phyloP scores from a whole-genome alignment of 2,329 filamentous ascomycete species.

The Phaeosphaeriaceae sp. region DNA sequence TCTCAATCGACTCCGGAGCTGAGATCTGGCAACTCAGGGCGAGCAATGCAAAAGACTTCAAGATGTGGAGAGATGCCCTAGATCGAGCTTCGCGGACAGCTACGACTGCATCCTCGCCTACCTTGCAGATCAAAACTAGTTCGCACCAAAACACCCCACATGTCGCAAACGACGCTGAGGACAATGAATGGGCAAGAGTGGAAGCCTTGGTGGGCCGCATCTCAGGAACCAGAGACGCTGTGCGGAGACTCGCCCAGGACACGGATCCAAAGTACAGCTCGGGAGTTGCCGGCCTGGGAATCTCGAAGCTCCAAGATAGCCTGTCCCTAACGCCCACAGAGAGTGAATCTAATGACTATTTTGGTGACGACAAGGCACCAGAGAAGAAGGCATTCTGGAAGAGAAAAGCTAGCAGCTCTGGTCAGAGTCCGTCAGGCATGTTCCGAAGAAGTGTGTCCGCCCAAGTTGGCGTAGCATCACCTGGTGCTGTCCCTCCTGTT shows the following conservation, averaged over 20 bases:
- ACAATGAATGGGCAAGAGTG: conserved; percentile 85
- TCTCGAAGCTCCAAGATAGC: conserved; percentile 37
- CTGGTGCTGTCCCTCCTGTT: conserved; percentile 44
- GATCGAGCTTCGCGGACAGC: conserved; percentile 75
- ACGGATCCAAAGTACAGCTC: conserved; percentile 70
- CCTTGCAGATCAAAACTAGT: conserved; percentile 36
- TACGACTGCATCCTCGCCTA: conserved; percentile 34
- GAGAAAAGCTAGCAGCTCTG: conserved; percentile 72
- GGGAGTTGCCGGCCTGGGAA: conserved; percentile 41
- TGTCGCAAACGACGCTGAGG: conserved; percentile 61
- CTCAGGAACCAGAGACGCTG: conserved; percentile 85
- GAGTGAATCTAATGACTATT: conserved; percentile 63
- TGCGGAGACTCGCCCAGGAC: conserved; percentile 84
- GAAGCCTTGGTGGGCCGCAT: conserved; percentile 86
- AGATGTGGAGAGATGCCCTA: conserved; percentile 83
- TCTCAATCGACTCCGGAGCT: conserved; percentile 94
- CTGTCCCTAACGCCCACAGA: conserved; percentile 50
- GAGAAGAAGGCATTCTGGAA: conserved; percentile 89
- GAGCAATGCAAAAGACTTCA: conserved; percentile 82
- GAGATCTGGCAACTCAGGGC: conserved; percentile 96
- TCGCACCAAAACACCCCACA: conserved; percentile 24
- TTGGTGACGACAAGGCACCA: conserved; percentile 46
- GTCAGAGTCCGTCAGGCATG: conserved; percentile 50
- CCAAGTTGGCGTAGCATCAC: conserved; percentile 59
- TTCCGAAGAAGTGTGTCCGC: conserved; percentile 60